Percentiles rank a stretch among this genome's conserved stretches.
These are phyloP conservation scores for Fusarium aywerte DNA, from an alignment of 2,329 filamentous ascomycete genomes.

Conservation along the genomic window DNA sequence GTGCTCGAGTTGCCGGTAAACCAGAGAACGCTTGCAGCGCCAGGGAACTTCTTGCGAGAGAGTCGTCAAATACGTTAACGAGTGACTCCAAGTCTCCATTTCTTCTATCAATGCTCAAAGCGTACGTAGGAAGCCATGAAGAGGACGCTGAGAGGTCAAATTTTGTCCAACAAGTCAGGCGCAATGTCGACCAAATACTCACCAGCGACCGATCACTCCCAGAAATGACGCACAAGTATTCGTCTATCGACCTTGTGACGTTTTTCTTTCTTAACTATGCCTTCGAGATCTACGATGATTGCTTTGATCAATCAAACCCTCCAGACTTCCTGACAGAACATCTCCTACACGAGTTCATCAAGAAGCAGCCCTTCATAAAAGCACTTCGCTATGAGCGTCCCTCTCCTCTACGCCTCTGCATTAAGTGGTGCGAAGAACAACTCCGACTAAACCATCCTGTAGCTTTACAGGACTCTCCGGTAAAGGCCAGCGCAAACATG, in stretches of 20 bases:
- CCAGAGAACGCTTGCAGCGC: constrained; percentile 31
- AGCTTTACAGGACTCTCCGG: constrained; percentile 26
- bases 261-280: constrained; percentile 37
- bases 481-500: constrained; percentile 17
- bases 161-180: constrained; percentile 11
- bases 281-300: constrained; percentile 37
- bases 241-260: constrained; percentile 39
- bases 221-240: constrained; percentile 23
- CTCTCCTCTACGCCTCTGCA: constrained; percentile 30
- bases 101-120: constrained; percentile 35
- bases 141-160: constrained; percentile 14
- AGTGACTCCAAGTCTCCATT: constrained; percentile 15
- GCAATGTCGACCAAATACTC: constrained; percentile 20
- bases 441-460: constrained; percentile 24
- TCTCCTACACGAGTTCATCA: constrained; percentile 38
- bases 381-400: neutral
- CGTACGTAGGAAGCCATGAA: constrained; percentile 26
- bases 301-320: constrained; percentile 3
- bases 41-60: constrained; percentile 18
- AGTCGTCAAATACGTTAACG: neutral
- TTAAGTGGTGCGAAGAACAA: constrained; percentile 40
- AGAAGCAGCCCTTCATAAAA: constrained; percentile 31
- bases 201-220: constrained; percentile 11
- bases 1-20: constrained; percentile 36
- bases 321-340: constrained; percentile 23